Evolutionary conservation across 1,284 basidiomycete species (phyloP), one percentile per base, ranked within the genome.

Genomic region (Polyporus tsugae): DNA sequence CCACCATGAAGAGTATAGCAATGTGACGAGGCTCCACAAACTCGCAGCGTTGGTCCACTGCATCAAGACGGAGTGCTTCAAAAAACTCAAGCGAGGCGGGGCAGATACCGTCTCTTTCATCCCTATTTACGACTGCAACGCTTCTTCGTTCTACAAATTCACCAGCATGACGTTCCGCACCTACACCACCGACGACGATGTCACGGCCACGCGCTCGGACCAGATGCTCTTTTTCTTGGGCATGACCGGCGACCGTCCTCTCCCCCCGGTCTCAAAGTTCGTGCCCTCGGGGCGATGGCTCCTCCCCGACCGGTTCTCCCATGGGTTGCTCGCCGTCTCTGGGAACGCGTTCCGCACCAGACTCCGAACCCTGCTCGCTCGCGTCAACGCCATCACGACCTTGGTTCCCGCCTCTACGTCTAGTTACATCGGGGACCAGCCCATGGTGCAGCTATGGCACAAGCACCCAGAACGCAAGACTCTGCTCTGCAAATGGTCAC

Each of bases 321-420:
- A 70, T 59, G 75, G 78, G 6, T 75, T 76, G 2, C 69, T 78
- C 57, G 71, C 67, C 60, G 60, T 79, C 11, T 75, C 78, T 13
- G 64, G 71, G 6, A 49, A 66, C 11, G 58, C 70, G 2, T 78
- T 79, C 76, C 72, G 75, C 19, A 63, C 69, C 7, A 66, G 64
- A 22, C 64, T 80, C 4, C 71, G 77, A 17, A 52, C 60, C 5
- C 63, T 70, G 35, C 71, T 80, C 9, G 72, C 75, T 29, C 55
- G 65, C 19, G 65, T 80, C 70, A 80, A 80, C 66, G 68, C 72
- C 4, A 41, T 68, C 39, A 79, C 77, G 1, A 78, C 79, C 6
- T 68, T 80, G 60, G 70, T 78, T 6, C 74, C 78, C 5, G 64
- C 64, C 13, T 75, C 74, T 52, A 62, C 68, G 29, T 74, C n/a